phyloP scores from a whole-genome alignment of 1,284 basidiomycete genomes.

The Ganoderma meredithae region DNA sequence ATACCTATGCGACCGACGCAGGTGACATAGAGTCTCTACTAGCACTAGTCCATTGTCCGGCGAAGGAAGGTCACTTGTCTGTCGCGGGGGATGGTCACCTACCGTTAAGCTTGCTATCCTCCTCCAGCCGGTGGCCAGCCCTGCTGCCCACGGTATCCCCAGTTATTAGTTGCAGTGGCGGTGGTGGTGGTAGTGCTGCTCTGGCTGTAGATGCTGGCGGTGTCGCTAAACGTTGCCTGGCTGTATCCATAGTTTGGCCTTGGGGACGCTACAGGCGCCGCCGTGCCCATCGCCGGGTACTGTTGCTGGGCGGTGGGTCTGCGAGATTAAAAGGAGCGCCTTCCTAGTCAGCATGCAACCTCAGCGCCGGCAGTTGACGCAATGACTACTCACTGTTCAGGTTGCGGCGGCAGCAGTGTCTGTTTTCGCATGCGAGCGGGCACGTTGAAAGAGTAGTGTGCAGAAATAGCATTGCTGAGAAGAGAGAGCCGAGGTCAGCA shows the following conservation, averaged over 20 bases:
- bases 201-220: constrained; percentile 10
- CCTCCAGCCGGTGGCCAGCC: constrained; percentile 15
- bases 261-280: constrained; percentile 21
- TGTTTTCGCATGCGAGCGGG: constrained; percentile 23
- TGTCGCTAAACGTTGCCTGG: constrained; percentile 22
- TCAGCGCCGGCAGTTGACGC: background rate
- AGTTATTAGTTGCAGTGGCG: background rate
- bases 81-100: background rate
- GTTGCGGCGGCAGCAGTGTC: constrained; percentile 7
- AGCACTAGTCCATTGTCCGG: background rate
- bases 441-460: constrained; percentile 31
- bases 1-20: background rate
- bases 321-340: background rate
- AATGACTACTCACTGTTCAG: constrained; percentile 14
- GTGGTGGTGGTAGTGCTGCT: background rate
- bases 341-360: constrained; percentile 1
- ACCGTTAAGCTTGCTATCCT: constrained; percentile 9
- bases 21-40: background rate
- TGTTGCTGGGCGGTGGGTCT: constrained; percentile 8
- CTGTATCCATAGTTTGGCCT: constrained; percentile 28
- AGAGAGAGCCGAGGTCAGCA: constrained; percentile 5
- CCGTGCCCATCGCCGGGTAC: constrained; percentile 2
- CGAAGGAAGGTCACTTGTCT: background rate
- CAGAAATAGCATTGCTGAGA: constrained; percentile 35
- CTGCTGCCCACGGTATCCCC: constrained; percentile 12